Base-by-base conservation (phyloP, 495 filamentous ascomycete species). In the Podospora conica region DNA sequence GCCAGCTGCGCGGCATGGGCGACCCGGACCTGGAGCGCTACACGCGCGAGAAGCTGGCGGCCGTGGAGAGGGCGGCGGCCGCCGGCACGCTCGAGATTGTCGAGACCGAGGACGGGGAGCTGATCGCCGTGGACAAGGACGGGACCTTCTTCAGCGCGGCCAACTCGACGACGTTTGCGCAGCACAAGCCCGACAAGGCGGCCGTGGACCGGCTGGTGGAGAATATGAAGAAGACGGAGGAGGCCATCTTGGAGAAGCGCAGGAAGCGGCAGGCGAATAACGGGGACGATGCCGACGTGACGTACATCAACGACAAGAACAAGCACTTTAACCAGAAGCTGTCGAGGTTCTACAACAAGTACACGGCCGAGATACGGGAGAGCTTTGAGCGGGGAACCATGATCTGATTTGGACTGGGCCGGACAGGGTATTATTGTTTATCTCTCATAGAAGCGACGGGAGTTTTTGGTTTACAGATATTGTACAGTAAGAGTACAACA, bases 271-370 rank as follows among this genome's bases (percentile, higher is more conserved):
- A 84, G 76, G 87, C 85, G 15, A 85, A 91, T 68, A 90, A 91
- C 23, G 87, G 84, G 58, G 86, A 88, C 57, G 91, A 93, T 29
- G 88, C 86, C 25, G 95, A 98, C 75, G 91, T 98, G 66, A 98
- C 96, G 10, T 98, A 96, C 79, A 98, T 98, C 84, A 98, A 98
- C 77, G 92, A 97, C 78, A 97, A 98, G 89, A 96, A 96, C 82
- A 96, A 96, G 82, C 91, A 96, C 81, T 98, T 98, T 81, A 98
- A 98, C 85, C 89, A 95, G 80, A 98, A 98, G 80, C 78, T 98
- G 78, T 82, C 87, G 59, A 84, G 96, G 70, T 98, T 96, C 77
- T 98, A 98, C 78, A 93, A 98, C 81, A 96, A 97, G 86, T 98
- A 98, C 77, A 98, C 95, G 40, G 88, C 89, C 53, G 96, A 98